Evolutionary conservation across 306 rosid species (phyloP), one percentile per base, ranked within the genome.

Genomic region (Cotoneaster glaucophyllus): DNA sequence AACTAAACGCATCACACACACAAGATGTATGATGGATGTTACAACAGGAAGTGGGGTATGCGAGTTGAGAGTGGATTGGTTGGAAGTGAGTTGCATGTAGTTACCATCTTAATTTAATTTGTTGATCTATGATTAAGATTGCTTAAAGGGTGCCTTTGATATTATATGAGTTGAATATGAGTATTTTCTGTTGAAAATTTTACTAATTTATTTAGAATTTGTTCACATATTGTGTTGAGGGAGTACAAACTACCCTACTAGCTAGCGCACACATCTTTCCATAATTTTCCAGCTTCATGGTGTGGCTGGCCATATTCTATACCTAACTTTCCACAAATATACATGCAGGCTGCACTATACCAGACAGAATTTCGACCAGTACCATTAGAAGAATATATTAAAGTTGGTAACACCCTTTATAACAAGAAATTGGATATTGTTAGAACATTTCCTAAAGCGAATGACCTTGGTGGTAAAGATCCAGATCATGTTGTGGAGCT

Each of bases 401-500:
- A 95, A 88, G 97, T 90, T 79, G 96, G 96, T 29, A 90, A 85
- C 80, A 86, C 85, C 65, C 87, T 92, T 68, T 95, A 95, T 77
- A 83, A 85, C 90, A 95, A 87, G 82, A 86, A 78, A 59, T 80
- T 95, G 98, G 97, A 88, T 54, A 85, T 92, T 78, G 84, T 82
- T 62, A 81, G 95, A 84, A 95, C 91, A 78, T 84, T 95, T 72
- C 83, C 88, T 53, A 92, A 85, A 84, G 83, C 84, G 39, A 85
- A 93, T 79, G 88, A 90, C 78, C 91, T 95, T 84, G 90, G 90
- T 68, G 96, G 98, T 77, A 95, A 84, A 83, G 98, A 92, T 92
- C 98, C 98, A 63, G 98, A 95, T 82, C 98, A 95, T 84, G 88
- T 95, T 79, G 97, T 89, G 79, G 97, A 90, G 81, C 88, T 95